phyloP scores from a whole-genome alignment of 306 rosid species.

The Dalbergia cochinchinensis region DNA sequence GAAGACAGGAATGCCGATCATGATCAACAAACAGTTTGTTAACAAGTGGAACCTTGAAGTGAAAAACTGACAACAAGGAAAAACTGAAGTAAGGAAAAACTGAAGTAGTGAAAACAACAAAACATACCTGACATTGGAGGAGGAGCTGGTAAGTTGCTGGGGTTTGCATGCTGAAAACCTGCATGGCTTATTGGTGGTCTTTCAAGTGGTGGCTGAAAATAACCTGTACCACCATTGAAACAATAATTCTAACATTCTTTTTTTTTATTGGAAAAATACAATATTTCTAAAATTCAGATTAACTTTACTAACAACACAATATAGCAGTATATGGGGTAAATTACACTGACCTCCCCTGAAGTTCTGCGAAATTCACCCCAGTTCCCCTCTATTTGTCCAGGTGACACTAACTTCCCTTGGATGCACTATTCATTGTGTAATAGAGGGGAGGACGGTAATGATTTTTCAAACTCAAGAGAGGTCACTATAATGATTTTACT shows the following conservation, averaged over 20 bases:
- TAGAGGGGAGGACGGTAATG: too few relatives aligned
- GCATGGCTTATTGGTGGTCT: slow-evolving; percentile 77
- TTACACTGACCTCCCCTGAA: too few relatives aligned
- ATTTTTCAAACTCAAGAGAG: too few relatives aligned
- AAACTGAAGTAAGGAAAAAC: neutral
- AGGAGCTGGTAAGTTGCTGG: slow-evolving; percentile 73
- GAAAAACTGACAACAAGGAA: neutral
- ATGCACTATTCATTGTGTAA: too few relatives aligned
- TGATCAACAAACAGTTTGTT: slow-evolving; percentile 32
- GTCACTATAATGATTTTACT: too few relatives aligned
- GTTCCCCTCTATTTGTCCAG: too few relatives aligned
- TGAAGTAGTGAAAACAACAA: neutral
- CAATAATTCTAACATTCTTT: neutral
- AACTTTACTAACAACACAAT: neutral
- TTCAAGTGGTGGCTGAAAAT: slow-evolving; percentile 78
- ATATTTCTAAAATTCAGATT: slow-evolving; percentile 15
- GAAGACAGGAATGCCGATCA: slow-evolving; percentile 35
- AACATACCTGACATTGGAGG: slow-evolving; percentile 79
- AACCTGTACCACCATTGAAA: slow-evolving; percentile 61
- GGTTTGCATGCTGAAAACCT: slow-evolving; percentile 69
- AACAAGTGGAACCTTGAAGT: neutral
- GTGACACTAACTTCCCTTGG: too few relatives aligned
- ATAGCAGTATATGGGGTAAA: neutral
- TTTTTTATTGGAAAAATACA: too few relatives aligned
- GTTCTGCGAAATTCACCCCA: too few relatives aligned